Percentiles rank a stretch among this genome's conserved stretches.
phyloP scores from a whole-genome alignment of 495 filamentous ascomycete genomes.

The Amorphotheca resinae region DNA sequence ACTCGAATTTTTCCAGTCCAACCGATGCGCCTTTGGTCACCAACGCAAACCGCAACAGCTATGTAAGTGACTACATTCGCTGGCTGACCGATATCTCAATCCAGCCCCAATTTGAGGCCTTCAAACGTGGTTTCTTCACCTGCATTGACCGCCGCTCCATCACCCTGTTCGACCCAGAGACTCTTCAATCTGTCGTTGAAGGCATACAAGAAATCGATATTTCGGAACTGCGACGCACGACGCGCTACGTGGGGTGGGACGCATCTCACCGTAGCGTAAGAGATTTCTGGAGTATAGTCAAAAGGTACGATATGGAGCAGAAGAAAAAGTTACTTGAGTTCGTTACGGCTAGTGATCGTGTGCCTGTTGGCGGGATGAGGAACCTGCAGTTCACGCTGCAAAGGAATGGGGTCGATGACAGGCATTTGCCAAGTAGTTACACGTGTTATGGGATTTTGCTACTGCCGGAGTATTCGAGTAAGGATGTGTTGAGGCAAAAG shows the following conservation, averaged over 20 bases:
- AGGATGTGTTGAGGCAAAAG: conserved; percentile 57
- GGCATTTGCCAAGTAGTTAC: conserved; percentile 27
- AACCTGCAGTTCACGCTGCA: conserved; percentile 75
- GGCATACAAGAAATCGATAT: conserved; percentile 70
- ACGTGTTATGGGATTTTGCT: conserved; percentile 85
- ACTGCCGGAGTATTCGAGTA: conserved; percentile 66
- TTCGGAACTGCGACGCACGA: conserved; percentile 48
- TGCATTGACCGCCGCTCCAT: conserved; percentile 60
- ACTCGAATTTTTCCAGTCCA: conserved; percentile 5
- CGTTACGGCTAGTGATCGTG: conserved; percentile 81
- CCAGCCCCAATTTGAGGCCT: conserved; percentile 64
- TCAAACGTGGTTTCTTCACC: conserved; percentile 66
- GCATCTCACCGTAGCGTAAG: conserved; percentile 50
- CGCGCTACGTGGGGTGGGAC: conserved; percentile 71
- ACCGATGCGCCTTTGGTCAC: conserved; percentile 54
- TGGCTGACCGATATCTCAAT: conserved; percentile 75
- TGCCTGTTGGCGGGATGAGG: conserved; percentile 72
- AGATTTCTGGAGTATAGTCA: conserved; percentile 76
- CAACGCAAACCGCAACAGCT: conserved; percentile 60
- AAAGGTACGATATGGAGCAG: conserved; percentile 51
- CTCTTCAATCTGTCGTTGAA: conserved; percentile 68
- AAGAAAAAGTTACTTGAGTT: conserved; percentile 74
- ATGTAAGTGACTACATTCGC: conserved; percentile 76
- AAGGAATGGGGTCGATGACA: conserved; percentile 50
- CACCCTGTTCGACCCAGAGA: conserved; percentile 53